These are phyloP conservation scores for Agrocybe praecox DNA, from an alignment of 768 basidiomycete genomes.

Conservation along the genomic window DNA sequence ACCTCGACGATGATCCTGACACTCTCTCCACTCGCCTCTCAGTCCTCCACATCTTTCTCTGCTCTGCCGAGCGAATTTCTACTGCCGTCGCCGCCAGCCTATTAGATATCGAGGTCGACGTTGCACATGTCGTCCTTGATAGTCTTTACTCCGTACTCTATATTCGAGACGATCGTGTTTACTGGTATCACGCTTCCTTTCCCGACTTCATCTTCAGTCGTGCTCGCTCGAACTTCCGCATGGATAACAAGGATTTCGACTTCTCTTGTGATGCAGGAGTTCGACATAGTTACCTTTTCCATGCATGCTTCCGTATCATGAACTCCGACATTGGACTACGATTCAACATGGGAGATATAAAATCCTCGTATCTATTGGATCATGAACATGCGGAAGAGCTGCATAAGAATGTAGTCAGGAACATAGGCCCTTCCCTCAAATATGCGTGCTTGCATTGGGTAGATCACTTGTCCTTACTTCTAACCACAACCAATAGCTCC, in stretches of 20 bases:
- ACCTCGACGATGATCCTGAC: too few species aligned
- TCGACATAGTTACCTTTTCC: conserved; percentile 7
- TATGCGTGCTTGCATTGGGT: conserved; percentile 15
- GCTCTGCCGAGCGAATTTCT: not conserved
- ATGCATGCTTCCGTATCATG: conserved; percentile 20
- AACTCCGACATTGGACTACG: conserved; percentile 1
- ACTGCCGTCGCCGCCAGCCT: not conserved
- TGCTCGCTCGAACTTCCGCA: conserved; percentile 4
- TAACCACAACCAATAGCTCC: not conserved
- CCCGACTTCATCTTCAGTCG: conserved; percentile 7
- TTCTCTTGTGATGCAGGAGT: not conserved
- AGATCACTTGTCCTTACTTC: conserved; percentile 6
- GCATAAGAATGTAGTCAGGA: not conserved
- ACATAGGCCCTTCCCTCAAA: conserved; percentile 6
- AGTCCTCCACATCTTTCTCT: conserved; percentile 14
- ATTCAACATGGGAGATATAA: conserved; percentile 23
- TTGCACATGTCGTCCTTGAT: not conserved
- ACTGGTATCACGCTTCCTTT: conserved; percentile 11
- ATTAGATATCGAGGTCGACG: not conserved
- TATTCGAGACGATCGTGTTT: not conserved
- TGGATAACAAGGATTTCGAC: too few species aligned
- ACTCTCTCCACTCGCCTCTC: conserved; percentile 5
- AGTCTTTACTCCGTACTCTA: conserved; percentile 10
- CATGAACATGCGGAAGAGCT: not conserved
- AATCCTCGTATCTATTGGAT: conserved; percentile 19